Conservation (phyloP, 1,139 yeast genomes). For the Debaryomyces psychrophilus region DNA sequence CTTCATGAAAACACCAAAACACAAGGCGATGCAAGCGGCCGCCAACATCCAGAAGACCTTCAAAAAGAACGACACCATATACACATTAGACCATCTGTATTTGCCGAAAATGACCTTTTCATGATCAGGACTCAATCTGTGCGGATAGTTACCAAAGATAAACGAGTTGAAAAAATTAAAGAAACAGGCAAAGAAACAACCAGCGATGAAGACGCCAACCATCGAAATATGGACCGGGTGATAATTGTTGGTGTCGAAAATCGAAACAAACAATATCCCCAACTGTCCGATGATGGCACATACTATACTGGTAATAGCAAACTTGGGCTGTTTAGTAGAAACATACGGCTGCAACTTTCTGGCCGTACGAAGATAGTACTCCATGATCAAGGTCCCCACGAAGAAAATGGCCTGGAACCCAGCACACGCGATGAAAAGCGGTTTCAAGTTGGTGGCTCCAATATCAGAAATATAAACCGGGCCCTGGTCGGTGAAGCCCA, state of each 20-base stretch:
- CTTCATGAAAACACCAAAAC: slow-evolving; percentile 58
- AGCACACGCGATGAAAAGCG: slow-evolving; percentile 78
- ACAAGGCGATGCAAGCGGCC: slow-evolving; percentile 80
- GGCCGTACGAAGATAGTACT: slow-evolving; percentile 54
- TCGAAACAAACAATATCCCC: slow-evolving; percentile 74
- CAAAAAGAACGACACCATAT: slow-evolving; percentile 53
- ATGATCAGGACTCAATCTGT: slow-evolving; percentile 44
- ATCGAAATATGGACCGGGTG: slow-evolving; percentile 66
- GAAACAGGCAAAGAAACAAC: slow-evolving; percentile 64
- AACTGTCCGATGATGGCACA: slow-evolving; percentile 70
- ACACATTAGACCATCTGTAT: slow-evolving; percentile 41
- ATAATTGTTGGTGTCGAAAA: slow-evolving; percentile 67
- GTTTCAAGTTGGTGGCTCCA: slow-evolving; percentile 84
- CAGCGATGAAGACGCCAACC: slow-evolving; percentile 75
- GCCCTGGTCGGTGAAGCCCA: slow-evolving; percentile 43
- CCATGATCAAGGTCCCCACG: slow-evolving; percentile 66
- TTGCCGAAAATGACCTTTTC: slow-evolving; percentile 46
- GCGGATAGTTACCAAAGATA: slow-evolving; percentile 59
- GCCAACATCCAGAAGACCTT: slow-evolving; percentile 67
- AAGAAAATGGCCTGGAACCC: slow-evolving; percentile 80
- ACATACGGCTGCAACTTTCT: slow-evolving; percentile 59
- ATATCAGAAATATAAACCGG: slow-evolving; percentile 82
- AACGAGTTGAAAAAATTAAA: slow-evolving; percentile 63
- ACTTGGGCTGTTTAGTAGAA: slow-evolving; percentile 48
- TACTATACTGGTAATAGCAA: slow-evolving; percentile 54